Evolutionary conservation across 2,329 filamentous ascomycete genomes (phyloP).

Genomic region (Dactylellina parvicollis): DNA sequence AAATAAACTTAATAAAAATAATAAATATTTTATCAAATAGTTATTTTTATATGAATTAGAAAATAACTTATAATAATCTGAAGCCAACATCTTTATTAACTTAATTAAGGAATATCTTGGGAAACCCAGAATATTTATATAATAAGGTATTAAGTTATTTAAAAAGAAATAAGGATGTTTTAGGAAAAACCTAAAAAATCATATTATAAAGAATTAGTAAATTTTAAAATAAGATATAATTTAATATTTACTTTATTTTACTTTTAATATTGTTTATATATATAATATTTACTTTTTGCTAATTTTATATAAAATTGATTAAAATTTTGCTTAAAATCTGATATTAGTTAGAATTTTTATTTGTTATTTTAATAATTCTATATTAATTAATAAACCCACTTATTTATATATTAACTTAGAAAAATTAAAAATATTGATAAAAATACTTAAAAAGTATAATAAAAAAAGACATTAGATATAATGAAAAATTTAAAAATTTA

Average conservation of each 20-base stretch:
- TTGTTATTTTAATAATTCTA: background rate
- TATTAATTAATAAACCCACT: background rate
- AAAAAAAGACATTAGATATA: background rate
- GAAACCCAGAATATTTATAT: background rate
- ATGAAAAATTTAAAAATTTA: background rate
- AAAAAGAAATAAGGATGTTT: background rate
- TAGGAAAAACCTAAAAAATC: background rate
- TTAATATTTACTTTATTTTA: background rate
- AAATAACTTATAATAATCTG: background rate
- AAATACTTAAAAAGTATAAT: background rate
- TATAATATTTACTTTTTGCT: background rate
- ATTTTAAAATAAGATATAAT: background rate
- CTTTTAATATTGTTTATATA: background rate
- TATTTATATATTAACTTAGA: background rate
- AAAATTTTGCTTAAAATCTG: background rate
- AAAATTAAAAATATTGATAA: background rate
- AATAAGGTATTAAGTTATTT: background rate
- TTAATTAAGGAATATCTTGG: background rate
- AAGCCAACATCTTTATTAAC: background rate
- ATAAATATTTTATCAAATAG: background rate
- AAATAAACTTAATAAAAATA: background rate
- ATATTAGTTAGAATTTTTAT: background rate
- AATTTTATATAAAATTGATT: background rate
- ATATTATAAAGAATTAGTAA: background rate
- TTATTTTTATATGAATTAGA: background rate